Evolutionary conservation across 768 basidiomycete genomes (phyloP), one percentile per base, ranked within the genome.

Genomic region (Pleurotus ostreatus): DNA sequence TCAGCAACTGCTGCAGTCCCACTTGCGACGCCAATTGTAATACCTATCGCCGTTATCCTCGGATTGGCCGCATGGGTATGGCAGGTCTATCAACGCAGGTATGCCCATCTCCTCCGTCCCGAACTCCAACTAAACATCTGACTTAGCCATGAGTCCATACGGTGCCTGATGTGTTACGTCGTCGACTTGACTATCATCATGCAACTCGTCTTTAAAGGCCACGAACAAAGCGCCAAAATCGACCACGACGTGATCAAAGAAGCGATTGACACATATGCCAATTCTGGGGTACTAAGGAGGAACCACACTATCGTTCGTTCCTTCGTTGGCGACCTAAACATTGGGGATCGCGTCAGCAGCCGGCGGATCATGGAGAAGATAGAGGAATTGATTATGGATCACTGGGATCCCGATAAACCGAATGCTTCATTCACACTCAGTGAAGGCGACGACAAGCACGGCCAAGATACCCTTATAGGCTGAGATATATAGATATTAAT

Each of bases 21-120:
- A 22, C 51, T 59, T 5, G 62, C 57, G 2, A 60, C 55, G 12
- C 66, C 64, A 3, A 62, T 63, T 23, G 60, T 65, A 1, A 49
- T 63, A 12, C 62, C 63, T 39, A 60, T 64, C 16, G 64, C 61
- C 18, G 62, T 57, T 25, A 38, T 51, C 3, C 30, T 59, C 16
- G 60, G 63, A 16, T 37, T 63, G n/a, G 58, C 58, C 8, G 57
- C 56, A 16, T 67, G 63, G 65, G 60, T 59, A 5, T 57, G 51
- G n/a, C 60, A 60, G 12, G 43, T 65, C 4, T 66, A 67, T 58
- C 43, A 59, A n/a, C 51, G 51, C 16, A 53, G 51, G 51, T 53
- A 40, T 13, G 22, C 23, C 3, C 11, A 2, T n/a, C 8, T n/a
- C 15, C n/a, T 16, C 18, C 13, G 30, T 34, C 9, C 6, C 26